Conservation (phyloP, 2,329 filamentous ascomycete species). For the Hymenoscyphus fraxineus region DNA sequence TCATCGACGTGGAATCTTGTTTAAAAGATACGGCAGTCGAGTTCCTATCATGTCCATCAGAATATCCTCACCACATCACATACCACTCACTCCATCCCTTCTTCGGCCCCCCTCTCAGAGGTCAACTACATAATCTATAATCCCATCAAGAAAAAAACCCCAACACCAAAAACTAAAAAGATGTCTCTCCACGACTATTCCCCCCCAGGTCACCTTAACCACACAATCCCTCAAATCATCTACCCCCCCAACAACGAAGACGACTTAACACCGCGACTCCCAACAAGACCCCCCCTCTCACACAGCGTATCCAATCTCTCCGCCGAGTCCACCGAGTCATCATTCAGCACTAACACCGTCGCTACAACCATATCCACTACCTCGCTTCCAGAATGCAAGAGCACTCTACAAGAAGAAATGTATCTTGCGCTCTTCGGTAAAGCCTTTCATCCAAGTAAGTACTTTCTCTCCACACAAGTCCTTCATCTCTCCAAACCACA, state of each 20-base stretch:
- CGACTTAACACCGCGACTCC: background rate
- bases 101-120: background rate
- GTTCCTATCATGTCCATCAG: background rate
- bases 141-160: background rate
- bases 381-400: background rate
- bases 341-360: background rate
- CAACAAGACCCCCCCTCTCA: background rate
- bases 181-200: background rate
- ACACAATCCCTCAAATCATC: background rate
- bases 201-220: background rate
- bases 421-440: background rate
- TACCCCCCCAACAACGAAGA: background rate
- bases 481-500: background rate
- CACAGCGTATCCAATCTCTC: background rate
- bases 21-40: background rate
- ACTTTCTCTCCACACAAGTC: background rate
- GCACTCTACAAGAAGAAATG: background rate
- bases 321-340: background rate
- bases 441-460: background rate
- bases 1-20: too few species aligned
- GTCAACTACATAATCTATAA: background rate
- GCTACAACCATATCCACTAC: background rate
- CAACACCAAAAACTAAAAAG: background rate
- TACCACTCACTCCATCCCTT: background rate
- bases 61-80: background rate